Evolutionary conservation across 2,329 filamentous ascomycete species (phyloP), one percentile per base, ranked within the genome.

Genomic region (Atkinsonella hypoxylon): DNA sequence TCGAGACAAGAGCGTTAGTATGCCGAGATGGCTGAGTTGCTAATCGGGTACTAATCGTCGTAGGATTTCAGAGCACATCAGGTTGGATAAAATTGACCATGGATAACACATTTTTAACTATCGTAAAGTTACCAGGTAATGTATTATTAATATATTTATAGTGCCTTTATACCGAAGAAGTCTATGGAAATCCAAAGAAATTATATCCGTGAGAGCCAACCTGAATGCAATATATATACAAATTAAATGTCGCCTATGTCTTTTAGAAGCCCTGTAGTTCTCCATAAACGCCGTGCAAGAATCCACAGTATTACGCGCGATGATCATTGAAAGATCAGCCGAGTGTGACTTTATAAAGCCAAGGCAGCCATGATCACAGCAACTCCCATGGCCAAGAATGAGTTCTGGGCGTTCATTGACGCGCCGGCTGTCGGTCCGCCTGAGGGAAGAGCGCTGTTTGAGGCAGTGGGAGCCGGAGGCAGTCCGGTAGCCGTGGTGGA

Each of bases 311-410:
- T 41, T 4, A 26, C 4, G 26, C 26, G 26, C 26, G 26, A 26
- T 2, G 1, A 26, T 26, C 26, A 26, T 26, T 5, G 8, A 5
- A 4, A 5, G 2, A 7, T 26, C 26, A 34, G 22, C 31, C 13
- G 3, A 10, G 20, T 9, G 12, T 5, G 48, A 5, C 18, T 34
- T 47, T 48, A 55, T 22, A 55, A 41, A 43, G 42, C 47, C 47
- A 53, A 11, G 10, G 47, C 49, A n/a, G 50, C 46, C 41, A 56
- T n/a, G 18, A 34, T 42, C n/a, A 54, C 42, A 6, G 48, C 53
- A 30, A 52, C 18, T 3, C 50, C 52, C 48, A 55, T 40, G 8
- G 50, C 55, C 22, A 56, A 18, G 45, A 48, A 50, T 15, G 49
- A 44, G 48, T 49, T 54, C n/a, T 56, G 51, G 20, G 46, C 20